A percentile compares a stretch with the other conserved stretches of the same genome.
phyloP scores from a whole-genome alignment of 345 rosid species.

The Balakata baccata region DNA sequence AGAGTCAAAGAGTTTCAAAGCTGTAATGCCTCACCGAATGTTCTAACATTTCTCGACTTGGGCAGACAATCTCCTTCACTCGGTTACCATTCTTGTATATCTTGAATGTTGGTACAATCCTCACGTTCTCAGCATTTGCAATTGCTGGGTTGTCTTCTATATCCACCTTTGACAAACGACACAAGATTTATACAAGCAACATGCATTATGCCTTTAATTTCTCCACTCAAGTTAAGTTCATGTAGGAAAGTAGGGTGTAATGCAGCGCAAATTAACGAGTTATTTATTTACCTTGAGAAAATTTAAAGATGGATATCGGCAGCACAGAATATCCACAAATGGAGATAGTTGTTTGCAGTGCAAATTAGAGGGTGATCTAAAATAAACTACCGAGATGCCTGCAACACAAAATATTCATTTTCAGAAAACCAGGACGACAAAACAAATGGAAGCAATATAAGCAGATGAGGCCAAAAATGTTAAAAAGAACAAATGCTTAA shows the following conservation, averaged over 20 bases:
- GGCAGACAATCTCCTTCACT: conserved; percentile 89
- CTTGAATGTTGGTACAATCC: conserved; percentile 92
- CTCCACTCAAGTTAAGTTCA: not conserved
- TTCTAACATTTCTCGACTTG: conserved; percentile 81
- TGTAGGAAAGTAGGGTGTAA: not conserved
- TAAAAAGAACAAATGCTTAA: not conserved
- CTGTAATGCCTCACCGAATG: conserved; percentile 94
- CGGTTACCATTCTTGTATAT: conserved; percentile 76
- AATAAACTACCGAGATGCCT: conserved; percentile 80
- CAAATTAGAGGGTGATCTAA: conserved; percentile 48
- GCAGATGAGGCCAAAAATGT: too few relatives aligned
- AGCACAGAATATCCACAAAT: conserved; percentile 68
- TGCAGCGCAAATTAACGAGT: not conserved
- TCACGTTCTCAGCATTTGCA: conserved; percentile 72
- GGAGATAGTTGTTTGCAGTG: conserved; percentile 86
- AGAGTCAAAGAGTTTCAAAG: conserved; percentile 44
- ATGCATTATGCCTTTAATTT: not conserved
- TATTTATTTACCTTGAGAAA: conserved; percentile 65
- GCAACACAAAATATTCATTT: conserved; percentile 18
- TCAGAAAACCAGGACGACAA: not conserved
- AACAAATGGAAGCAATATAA: not conserved
- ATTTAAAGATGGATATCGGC: conserved; percentile 77
- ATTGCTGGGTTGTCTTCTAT: conserved; percentile 48
- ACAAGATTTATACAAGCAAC: conserved; percentile 1
- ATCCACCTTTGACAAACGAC: conserved; percentile 60